Conservation (phyloP, 2,329 filamentous ascomycete species). For the Trichophyton benhamiae region DNA sequence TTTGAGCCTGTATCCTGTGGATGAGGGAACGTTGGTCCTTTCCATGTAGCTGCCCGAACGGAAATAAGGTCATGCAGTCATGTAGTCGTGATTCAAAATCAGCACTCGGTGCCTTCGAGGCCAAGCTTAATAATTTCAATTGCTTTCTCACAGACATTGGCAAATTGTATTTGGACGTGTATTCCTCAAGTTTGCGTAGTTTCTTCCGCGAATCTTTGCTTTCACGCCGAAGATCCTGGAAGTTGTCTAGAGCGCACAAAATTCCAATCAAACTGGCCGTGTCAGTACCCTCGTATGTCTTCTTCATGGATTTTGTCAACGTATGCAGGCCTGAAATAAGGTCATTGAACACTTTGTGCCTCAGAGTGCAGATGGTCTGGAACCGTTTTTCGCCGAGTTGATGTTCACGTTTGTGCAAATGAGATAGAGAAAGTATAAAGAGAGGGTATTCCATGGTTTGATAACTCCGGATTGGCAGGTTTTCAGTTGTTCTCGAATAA, state of each 20-base stretch:
- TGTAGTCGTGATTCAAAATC: slow-evolving; percentile 5
- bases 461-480: slow-evolving; percentile 22
- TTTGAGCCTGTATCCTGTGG: slow-evolving; percentile 24
- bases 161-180: slow-evolving; percentile 24
- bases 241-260: slow-evolving; percentile 29
- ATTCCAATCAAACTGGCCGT: slow-evolving; percentile 23
- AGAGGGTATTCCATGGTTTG: slow-evolving; percentile 28
- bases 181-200: slow-evolving; percentile 25
- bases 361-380: slow-evolving; percentile 22
- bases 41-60: slow-evolving; percentile 26
- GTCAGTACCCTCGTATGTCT: slow-evolving; percentile 20
- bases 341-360: slow-evolving; percentile 24
- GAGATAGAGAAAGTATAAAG: slow-evolving; percentile 24
- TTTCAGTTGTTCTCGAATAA: slow-evolving; percentile 23
- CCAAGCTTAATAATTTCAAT: slow-evolving; percentile 26
- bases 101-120: slow-evolving; percentile 17
- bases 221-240: slow-evolving; percentile 26
- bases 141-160: slow-evolving; percentile 19
- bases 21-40: slow-evolving; percentile 29
- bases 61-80: slow-evolving; percentile 24
- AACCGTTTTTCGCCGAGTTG: slow-evolving; percentile 22
- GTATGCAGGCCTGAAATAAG: slow-evolving; percentile 26
- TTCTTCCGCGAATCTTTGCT: slow-evolving; percentile 26
- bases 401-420: slow-evolving; percentile 24
- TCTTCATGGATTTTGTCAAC: slow-evolving; percentile 25